Base-by-base conservation (phyloP, 2,329 filamentous ascomycete genomes). In the Cercospora sp. region DNA sequence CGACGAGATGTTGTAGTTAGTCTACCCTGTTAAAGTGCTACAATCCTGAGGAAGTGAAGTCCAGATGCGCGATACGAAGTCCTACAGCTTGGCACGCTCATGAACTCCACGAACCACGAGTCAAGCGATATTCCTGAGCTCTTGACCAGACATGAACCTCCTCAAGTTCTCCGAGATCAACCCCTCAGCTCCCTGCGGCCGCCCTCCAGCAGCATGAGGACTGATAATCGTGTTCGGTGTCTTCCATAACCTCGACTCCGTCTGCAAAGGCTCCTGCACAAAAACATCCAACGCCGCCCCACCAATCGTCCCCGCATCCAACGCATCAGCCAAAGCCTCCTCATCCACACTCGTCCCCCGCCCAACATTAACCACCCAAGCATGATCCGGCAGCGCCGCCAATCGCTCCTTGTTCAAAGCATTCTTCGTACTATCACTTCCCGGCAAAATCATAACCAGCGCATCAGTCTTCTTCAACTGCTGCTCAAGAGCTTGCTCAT, bases 311-410 rank as follows among this genome's bases (percentile, higher is more conserved):
- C 77, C 79, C n/a, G 82, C 77, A 53, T 79, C 80, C 65, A 86
- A 71, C 1, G 85, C 84, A 18, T 76, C 74, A 16, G 82, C 78
- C 12, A 86, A 75, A 4, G 84, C 84, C 1, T 75, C 74, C 73
- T 86, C 85, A 62, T 86, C 81, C 16, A 86, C 81, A 16, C 92
- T 80, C 2, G 89, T 89, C 0, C 89, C 90, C 3, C 90, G 81
- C 6, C 88, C 88, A 0, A 90, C 90, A 75, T 93, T 93, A 58
- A 93, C 81, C 9, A 93, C 81, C n/a, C 92, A 79, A 0, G 88
- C 86, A 76, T 89, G 87, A 70, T 83, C 83, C 43, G 87, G 87
- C 69, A 89, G 78, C 57, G 84, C 74, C 70, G 78, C 80, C 55
- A 89, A 75, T 7, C 86, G 77, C 77, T 87, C 85, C 30, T 81